Evolutionary conservation across 345 rosid genomes (phyloP), one percentile per base, ranked within the genome.

Genomic region (Citrus glauca): DNA sequence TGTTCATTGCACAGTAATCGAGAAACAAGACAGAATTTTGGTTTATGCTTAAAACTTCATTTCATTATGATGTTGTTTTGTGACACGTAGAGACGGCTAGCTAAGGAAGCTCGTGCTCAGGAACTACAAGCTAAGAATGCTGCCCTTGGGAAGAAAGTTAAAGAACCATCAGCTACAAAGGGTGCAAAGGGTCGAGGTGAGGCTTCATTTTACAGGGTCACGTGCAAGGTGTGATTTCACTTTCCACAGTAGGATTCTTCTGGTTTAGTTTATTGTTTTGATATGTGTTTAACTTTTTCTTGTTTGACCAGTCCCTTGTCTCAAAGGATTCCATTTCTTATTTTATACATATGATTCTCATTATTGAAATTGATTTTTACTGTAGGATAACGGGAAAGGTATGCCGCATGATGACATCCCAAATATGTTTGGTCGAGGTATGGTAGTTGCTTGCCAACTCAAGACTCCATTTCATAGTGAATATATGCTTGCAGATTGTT

Each of bases 361-460:
- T 65, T 33, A 53, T 69, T 72, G 55, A 13, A 24, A 35, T 53
- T 84, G 38, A 60, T 76, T 84, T 80, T 74, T 65, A 40, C 65
- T 89, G 79, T 75, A 95, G 99, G 99, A 95, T 84, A 95, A 95
- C 81, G 99, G 99, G 82, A 91, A 76, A 90, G 99, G 99, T 81
- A 95, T 95, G 98, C 93, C 99, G n/a, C 96, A 95, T 85, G 98
- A 95, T 88, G 99, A 95, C 84, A 95, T 95, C 82, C 99, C 99
- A 66, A 92, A 95, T 86, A 95, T 95, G 98, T 95, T 95, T 74
- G 99, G 98, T 56, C 83, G 97, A 89, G 99, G 98, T 95, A 80
- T 9, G 60, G 67, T 72, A 28, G 55, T 78, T 66, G 56, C 72
- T 80, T 73, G 48, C 37, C 27, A 19, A 28, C 74, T 71, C 20